Percentiles rank a stretch among this genome's conserved stretches.
phyloP scores from a whole-genome alignment of 106 monocot species.

The Acorus gramineus region DNA sequence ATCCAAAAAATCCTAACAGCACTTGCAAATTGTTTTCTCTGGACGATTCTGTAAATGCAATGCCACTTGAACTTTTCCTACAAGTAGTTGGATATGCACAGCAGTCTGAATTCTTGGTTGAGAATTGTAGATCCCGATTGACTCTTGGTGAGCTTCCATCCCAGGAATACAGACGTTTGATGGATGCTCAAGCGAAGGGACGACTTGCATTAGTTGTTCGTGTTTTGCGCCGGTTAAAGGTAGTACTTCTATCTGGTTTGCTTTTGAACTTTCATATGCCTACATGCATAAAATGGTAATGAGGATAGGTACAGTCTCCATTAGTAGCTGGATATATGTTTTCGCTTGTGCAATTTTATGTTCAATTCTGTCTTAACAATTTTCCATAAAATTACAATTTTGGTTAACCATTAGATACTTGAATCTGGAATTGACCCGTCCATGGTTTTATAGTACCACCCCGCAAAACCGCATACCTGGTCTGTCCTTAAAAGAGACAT shows the following conservation, averaged over 20 bases:
- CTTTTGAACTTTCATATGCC: too few relatives aligned
- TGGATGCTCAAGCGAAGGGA: constrained; percentile 48
- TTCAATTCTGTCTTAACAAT: too few relatives aligned
- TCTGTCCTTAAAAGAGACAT: too few relatives aligned
- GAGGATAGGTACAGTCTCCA: too few relatives aligned
- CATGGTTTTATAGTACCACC: too few relatives aligned
- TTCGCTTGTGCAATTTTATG: too few relatives aligned
- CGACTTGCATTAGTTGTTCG: constrained; percentile 56
- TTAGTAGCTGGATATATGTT: too few relatives aligned
- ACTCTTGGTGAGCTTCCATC: constrained; percentile 61
- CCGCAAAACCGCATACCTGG: too few relatives aligned
- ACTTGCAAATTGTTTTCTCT: constrained; percentile 45
- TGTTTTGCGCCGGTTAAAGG: constrained; percentile 65
- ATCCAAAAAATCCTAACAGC: constrained; percentile 15
- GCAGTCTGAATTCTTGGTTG: constrained; percentile 46
- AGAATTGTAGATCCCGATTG: constrained; percentile 43
- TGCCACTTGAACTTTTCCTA: constrained; percentile 84
- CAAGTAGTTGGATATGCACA: constrained; percentile 67
- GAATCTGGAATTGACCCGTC: too few relatives aligned
- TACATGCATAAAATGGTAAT: too few relatives aligned
- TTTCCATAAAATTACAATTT: too few relatives aligned
- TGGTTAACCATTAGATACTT: too few relatives aligned
- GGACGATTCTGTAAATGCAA: constrained; percentile 42
- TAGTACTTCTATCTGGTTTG: constrained; percentile 2
- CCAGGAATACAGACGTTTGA: constrained; percentile 35